phyloP scores from a whole-genome alignment of 768 basidiomycete species.

The Boletus tomentosulus region DNA sequence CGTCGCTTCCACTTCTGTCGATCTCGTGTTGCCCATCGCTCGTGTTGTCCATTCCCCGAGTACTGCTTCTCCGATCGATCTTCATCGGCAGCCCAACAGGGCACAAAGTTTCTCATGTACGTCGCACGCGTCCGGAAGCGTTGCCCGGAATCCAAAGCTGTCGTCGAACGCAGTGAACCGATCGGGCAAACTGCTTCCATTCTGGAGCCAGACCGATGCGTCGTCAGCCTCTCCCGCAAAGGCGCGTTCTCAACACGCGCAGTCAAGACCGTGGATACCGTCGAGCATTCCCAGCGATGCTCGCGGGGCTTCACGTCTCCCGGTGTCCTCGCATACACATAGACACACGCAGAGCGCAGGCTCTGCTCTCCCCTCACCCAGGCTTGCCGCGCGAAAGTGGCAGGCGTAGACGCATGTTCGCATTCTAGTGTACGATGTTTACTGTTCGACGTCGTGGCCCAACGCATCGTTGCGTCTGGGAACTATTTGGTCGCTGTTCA shows the following conservation, averaged over 20 bases:
- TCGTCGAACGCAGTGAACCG: slow-evolving; percentile 6
- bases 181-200: slow-evolving; percentile 17
- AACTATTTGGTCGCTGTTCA: background rate
- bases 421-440: background rate
- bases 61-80: slow-evolving; percentile 23
- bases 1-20: slow-evolving; percentile 17
- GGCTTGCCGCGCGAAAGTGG: slow-evolving; percentile 1
- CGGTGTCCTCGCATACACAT: slow-evolving; percentile 4
- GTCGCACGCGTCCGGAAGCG: slow-evolving; percentile 6
- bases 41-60: background rate
- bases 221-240: background rate
- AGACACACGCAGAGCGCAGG: slow-evolving; percentile 1
- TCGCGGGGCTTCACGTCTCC: slow-evolving; percentile 1
- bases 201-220: slow-evolving; percentile 6
- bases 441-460: background rate
- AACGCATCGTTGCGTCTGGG: background rate
- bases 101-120: slow-evolving; percentile 11
- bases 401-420: slow-evolving; percentile 1
- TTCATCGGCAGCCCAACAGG: slow-evolving; percentile 8
- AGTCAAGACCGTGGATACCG: background rate
- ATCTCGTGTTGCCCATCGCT: slow-evolving; percentile 13
- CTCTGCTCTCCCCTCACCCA: background rate
- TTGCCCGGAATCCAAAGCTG: background rate
- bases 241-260: background rate
- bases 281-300: background rate